phyloP scores from a whole-genome alignment of 106 monocot genomes.

The Dendrobium nobile region DNA sequence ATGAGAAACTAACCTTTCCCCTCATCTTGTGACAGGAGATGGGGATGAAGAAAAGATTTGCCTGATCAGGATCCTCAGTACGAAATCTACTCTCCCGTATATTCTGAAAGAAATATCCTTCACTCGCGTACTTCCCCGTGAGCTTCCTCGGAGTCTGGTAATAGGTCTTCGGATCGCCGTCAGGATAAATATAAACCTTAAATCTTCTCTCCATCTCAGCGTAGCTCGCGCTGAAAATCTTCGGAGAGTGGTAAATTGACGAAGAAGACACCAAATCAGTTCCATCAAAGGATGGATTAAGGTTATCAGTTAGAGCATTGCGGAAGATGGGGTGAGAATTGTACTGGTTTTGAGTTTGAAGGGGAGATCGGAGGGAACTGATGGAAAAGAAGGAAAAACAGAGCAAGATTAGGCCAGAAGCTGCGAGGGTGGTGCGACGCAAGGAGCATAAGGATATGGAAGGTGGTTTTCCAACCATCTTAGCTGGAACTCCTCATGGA shows the following conservation, averaged over 20 bases:
- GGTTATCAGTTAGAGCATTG: background rate
- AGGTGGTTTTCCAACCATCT: conserved; percentile 36
- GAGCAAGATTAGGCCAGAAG: conserved; percentile 41
- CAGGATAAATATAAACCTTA: conserved; percentile 87
- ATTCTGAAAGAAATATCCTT: conserved; percentile 98
- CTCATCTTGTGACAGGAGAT: conserved; percentile 95
- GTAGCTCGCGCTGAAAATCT: conserved; percentile 50
- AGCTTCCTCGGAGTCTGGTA: conserved; percentile 95
- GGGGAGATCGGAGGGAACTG: conserved; percentile 44
- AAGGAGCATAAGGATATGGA: conserved; percentile 15
- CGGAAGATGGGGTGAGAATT: conserved; percentile 5
- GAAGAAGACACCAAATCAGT: conserved; percentile 8
- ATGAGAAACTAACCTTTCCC: conserved; percentile 51
- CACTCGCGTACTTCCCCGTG: conserved; percentile 95
- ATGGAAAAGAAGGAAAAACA: conserved; percentile 62
- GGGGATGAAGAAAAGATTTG: conserved; percentile 88
- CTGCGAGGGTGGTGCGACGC: conserved; percentile 32
- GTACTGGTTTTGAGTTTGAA: conserved; percentile 6
- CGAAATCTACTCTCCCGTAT: conserved; percentile 72
- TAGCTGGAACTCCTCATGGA: background rate
- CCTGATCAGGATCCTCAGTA: conserved; percentile 75
- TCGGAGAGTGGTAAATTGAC: conserved; percentile 66
- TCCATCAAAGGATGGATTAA: background rate
- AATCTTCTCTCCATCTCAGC: conserved; percentile 69
- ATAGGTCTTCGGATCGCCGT: conserved; percentile 85